These are phyloP conservation scores for Amborella trichopoda DNA, from an alignment of 164 flowering plant species.

Conservation along the genomic window DNA sequence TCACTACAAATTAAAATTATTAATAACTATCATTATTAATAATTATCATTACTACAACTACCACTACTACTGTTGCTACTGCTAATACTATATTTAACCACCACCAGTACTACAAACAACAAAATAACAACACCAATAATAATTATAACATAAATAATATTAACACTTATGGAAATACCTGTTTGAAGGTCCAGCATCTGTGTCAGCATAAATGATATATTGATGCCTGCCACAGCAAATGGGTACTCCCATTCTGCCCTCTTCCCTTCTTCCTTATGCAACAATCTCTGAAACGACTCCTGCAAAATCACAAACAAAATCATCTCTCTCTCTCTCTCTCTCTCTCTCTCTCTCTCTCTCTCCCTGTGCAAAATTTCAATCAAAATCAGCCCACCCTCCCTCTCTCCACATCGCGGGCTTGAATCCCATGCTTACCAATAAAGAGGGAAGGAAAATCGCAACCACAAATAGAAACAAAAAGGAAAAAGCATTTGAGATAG, in stretches of 20 bases:
- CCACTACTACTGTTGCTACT: too few species aligned
- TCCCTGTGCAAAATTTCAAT: not conserved
- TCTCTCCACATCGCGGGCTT: too few species aligned
- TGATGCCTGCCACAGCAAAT: constrained; percentile 71
- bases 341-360: not conserved
- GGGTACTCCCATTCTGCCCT: constrained; percentile 98
- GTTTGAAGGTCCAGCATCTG: constrained; percentile 83
- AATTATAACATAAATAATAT: not conserved
- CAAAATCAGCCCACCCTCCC: too few species aligned
- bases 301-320: constrained; percentile 9
- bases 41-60: too few species aligned
- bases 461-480: too few species aligned
- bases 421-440: too few species aligned
- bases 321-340: not conserved
- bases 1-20: too few species aligned
- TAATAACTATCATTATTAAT: too few species aligned
- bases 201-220: constrained; percentile 62
- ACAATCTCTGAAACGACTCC: constrained; percentile 68
- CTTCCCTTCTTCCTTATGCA: constrained; percentile 65
- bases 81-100: too few species aligned
- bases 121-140: too few species aligned
- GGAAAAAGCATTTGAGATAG: not conserved
- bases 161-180: constrained; percentile 19
- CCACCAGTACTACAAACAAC: too few species aligned
- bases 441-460: too few species aligned